Percentiles rank a stretch among this genome's conserved stretches.
phyloP scores from a whole-genome alignment of 1,284 basidiomycete genomes.

The Peniophora sp. region DNA sequence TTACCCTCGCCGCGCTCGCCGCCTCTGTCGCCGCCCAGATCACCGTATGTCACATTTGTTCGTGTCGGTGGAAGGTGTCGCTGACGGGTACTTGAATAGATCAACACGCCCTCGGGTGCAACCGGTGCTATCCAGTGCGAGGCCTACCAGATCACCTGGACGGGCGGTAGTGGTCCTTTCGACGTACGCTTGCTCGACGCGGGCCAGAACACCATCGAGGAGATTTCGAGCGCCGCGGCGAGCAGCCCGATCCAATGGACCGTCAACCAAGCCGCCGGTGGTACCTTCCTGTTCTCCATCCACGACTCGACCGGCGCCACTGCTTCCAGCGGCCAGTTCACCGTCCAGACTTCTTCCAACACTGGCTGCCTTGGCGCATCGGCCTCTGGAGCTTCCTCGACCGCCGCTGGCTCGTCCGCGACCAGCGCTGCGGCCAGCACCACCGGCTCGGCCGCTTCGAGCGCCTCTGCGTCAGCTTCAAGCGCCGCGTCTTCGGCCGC shows the following conservation, averaged over 20 bases:
- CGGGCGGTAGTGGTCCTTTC: slow-evolving; percentile 37
- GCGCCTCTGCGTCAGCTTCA: neutral
- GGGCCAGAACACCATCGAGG: neutral
- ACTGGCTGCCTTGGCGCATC: too few species aligned
- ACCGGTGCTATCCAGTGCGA: slow-evolving; percentile 40
- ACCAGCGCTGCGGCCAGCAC: too few species aligned
- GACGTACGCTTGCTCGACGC: slow-evolving; percentile 15
- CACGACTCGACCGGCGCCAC: too few species aligned
- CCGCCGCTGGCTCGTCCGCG: too few species aligned
- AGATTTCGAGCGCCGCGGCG: neutral
- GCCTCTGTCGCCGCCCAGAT: too few species aligned
- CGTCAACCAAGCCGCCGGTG: slow-evolving; percentile 33
- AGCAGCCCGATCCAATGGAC: slow-evolving; percentile 32
- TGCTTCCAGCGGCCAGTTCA: too few species aligned
- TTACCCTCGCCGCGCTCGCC: too few species aligned
- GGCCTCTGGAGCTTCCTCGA: too few species aligned
- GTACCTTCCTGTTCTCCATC: neutral
- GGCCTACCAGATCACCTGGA: slow-evolving; percentile 40
- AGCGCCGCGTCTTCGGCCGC: neutral
- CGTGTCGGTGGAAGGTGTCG: neutral
- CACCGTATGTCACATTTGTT: too few species aligned
- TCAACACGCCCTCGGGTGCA: slow-evolving; percentile 19
- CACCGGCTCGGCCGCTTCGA: neutral
- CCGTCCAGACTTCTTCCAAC: too few species aligned
- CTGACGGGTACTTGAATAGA: neutral